Percentiles rank a stretch among this genome's conserved stretches.
phyloP scores from a whole-genome alignment of 345 rosid species.

The Salix udensis region DNA sequence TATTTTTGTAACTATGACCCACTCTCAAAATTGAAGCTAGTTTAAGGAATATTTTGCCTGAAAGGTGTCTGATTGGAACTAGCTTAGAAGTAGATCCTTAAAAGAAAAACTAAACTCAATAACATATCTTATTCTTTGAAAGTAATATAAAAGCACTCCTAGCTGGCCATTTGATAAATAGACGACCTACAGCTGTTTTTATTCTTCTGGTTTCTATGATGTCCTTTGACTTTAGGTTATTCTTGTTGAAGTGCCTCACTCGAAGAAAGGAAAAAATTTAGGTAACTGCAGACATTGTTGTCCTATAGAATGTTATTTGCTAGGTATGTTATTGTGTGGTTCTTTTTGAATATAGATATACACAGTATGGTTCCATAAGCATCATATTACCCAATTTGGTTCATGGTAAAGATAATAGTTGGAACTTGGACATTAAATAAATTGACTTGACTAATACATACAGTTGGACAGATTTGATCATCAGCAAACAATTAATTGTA shows the following conservation, averaged over 20 bases:
- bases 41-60: background rate
- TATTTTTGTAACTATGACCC: background rate
- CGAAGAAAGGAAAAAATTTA: background rate
- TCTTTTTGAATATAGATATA: background rate
- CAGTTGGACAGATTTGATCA: background rate
- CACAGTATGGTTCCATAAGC: background rate
- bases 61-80: background rate
- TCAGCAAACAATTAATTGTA: background rate
- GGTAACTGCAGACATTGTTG: background rate
- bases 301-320: background rate
- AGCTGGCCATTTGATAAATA: background rate
- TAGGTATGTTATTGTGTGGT: background rate
- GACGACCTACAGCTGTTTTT: background rate
- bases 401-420: background rate
- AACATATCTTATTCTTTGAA: background rate
- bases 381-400: slow-evolving; percentile 1
- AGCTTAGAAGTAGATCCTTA: background rate
- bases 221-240: background rate
- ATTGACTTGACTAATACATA: background rate
- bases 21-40: background rate
- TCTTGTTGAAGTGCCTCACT: background rate
- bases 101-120: background rate
- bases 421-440: background rate
- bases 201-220: background rate
- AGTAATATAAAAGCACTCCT: background rate